Conservation (phyloP, 2,329 filamentous ascomycete species). For the Thielaviopsis populi region DNA sequence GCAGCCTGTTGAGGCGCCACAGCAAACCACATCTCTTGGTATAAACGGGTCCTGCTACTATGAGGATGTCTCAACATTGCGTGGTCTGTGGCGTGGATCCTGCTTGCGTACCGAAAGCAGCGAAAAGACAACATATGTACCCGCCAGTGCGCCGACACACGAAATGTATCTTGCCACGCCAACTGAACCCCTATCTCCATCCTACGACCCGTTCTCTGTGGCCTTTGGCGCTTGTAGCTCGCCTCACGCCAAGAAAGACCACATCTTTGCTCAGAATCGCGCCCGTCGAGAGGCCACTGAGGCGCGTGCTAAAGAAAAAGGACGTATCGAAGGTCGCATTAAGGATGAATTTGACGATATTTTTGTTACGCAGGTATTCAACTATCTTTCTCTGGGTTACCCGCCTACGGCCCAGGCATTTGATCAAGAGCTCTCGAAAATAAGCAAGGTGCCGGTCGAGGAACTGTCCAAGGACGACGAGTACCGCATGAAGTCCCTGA, state of each 20-base stretch:
- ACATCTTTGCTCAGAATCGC: slow-evolving; percentile 3
- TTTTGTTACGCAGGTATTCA: slow-evolving; percentile 92
- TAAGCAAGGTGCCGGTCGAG: slow-evolving; percentile 52
- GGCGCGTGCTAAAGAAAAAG: slow-evolving; percentile 28
- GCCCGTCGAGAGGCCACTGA: slow-evolving; percentile 4
- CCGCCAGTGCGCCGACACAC: slow-evolving; percentile 6
- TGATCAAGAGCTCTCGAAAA: slow-evolving; percentile 72
- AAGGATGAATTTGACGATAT: slow-evolving; percentile 58
- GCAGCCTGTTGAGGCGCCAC: neutral
- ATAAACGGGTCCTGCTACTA: neutral
- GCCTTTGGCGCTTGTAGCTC: slow-evolving; percentile 23
- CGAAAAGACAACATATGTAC: slow-evolving; percentile 12
- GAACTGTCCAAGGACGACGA: slow-evolving; percentile 61
- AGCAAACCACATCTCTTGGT: neutral
- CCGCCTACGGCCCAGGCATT: slow-evolving; percentile 70
- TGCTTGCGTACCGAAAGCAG: slow-evolving; percentile 30
- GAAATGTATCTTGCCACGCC: slow-evolving; percentile 14
- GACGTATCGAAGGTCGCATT: slow-evolving; percentile 36
- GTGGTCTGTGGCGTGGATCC: slow-evolving; percentile 64
- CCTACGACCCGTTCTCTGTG: slow-evolving; percentile 29
- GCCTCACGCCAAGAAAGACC: slow-evolving; percentile 2
- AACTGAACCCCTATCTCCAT: slow-evolving; percentile 9
- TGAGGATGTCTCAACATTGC: slow-evolving; percentile 3
- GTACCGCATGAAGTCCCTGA: slow-evolving; percentile 47
- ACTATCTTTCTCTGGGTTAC: slow-evolving; percentile 87